Conservation (phyloP, 495 filamentous ascomycete genomes). For the Venustampulla echinocandica region DNA sequence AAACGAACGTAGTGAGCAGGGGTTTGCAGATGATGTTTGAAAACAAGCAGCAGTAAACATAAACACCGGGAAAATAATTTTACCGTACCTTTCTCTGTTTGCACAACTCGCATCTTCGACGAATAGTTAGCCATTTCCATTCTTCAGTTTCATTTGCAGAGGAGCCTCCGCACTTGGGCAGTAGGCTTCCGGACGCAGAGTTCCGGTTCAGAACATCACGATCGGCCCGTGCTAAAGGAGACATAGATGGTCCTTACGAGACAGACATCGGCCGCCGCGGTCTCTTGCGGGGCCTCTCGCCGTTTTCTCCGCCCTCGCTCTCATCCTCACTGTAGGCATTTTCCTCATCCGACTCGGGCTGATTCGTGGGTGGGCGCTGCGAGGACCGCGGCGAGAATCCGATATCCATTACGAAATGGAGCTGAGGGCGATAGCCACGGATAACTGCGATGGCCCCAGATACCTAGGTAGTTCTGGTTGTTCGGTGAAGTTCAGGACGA, state of each 20-base stretch:
- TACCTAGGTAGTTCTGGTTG: slow-evolving; percentile 4
- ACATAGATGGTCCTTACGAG: slow-evolving; percentile 23
- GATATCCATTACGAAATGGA: slow-evolving; percentile 22
- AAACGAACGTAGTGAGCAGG: no score
- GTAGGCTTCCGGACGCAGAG: background rate
- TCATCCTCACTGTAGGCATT: slow-evolving; percentile 19
- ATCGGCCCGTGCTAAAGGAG: slow-evolving; percentile 12
- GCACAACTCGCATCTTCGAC: slow-evolving; percentile 63
- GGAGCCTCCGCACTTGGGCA: no score
- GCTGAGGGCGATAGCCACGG: no score
- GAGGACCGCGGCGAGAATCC: slow-evolving; percentile 16
- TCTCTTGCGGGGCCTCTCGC: slow-evolving; percentile 24
- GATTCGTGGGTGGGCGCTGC: slow-evolving; percentile 6
- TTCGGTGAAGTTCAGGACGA: slow-evolving; percentile 18
- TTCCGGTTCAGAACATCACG: background rate
- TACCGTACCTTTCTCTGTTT: slow-evolving; percentile 71
- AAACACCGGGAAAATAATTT: no score
- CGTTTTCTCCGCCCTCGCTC: slow-evolving; percentile 21
- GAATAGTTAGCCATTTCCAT: slow-evolving; percentile 22
- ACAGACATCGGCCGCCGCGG: slow-evolving; percentile 24
- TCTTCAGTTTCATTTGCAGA: slow-evolving; percentile 1
- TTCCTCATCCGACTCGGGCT: slow-evolving; percentile 22
- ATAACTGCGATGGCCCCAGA: background rate
- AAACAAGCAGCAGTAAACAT: no score
- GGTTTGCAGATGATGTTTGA: no score